Evolutionary conservation across 2,329 filamentous ascomycete species (phyloP), one percentile per base, ranked within the genome.

Genomic region (Incumbomyces delicatus): DNA sequence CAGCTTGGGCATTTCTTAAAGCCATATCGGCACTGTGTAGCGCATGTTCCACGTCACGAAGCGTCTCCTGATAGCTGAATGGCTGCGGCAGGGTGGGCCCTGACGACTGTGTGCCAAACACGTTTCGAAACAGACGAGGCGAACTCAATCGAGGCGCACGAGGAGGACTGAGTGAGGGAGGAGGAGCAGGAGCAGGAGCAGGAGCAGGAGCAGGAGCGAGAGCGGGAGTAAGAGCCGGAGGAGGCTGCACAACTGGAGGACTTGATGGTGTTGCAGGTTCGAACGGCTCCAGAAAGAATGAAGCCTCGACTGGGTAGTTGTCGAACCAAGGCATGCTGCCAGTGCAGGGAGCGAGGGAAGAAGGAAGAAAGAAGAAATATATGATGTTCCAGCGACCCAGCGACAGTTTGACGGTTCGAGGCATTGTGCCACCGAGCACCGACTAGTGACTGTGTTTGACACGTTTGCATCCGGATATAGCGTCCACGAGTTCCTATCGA

Each of bases 1-100:
- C 55, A 33, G 54, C 50, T 50, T 54, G 51, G 16, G 53, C 55
- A 41, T 41, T 51, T 31, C 50, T 48, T 17, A 57, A 17, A 11
- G 55, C 55, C 36, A 50, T 49, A 35, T 53, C 55, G 18, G 53
- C 52, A 33, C 47, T 51, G 17, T 49, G 45, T 6, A 57, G 38
- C 1, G 48, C 48, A 20, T 44, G 22, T 39, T 39, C 44, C 7
- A 50, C 32, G 33, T 39, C 47, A 18, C 47, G 41, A n/a, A 49
- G 30, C 13, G 50, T 48, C 6, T 51, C 51, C 37, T 47, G 46
- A 30, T 48, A 49, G 27, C 39, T 45, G 18, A 50, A 30, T n/a
- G 27, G 47, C 46, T 2, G 48, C 41, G 17, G 42, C 42, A 42
- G 36, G 35, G 41, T 55, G 41, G 33, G 16, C 13, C 13, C 16